Percentiles rank a stretch among this genome's conserved stretches.
These are phyloP conservation scores for Basipetospora chlamydospora DNA, from an alignment of 2,329 filamentous ascomycete genomes.

Conservation along the genomic window DNA sequence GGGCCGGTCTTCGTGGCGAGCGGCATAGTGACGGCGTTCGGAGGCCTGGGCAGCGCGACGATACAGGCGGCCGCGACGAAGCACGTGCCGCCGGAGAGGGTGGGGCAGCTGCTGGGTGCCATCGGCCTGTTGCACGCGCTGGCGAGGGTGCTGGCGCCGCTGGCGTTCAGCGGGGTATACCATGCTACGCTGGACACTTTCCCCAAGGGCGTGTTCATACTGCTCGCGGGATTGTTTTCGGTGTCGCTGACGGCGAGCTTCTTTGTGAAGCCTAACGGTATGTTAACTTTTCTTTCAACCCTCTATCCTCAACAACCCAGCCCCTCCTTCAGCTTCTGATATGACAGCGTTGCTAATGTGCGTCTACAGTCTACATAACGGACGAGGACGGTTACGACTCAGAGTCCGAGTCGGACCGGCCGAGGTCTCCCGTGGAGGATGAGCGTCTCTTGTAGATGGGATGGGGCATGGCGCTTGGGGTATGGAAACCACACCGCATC, in stretches of 20 bases:
- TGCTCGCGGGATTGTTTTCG: constrained; percentile 52
- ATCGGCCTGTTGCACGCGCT: constrained; percentile 75
- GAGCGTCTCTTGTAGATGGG: too few species aligned
- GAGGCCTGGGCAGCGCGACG: constrained; percentile 74
- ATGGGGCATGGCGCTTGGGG: too few species aligned
- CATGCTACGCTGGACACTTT: constrained; percentile 63
- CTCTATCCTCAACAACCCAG: too few species aligned
- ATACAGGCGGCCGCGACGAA: constrained; percentile 78
- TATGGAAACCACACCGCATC: too few species aligned
- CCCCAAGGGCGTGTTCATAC: constrained; percentile 71
- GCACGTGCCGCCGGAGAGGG: constrained; percentile 68
- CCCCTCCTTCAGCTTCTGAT: too few species aligned
- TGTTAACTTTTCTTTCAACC: too few species aligned
- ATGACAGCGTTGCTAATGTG: too few species aligned
- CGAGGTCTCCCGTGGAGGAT: too few species aligned
- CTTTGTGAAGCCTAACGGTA: constrained; percentile 61
- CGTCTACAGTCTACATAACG: too few species aligned
- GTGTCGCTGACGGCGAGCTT: constrained; percentile 52
- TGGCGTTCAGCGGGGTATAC: constrained; percentile 78
- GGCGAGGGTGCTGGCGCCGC: constrained; percentile 62
- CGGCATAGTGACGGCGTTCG: constrained; percentile 60
- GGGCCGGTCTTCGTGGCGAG: constrained; percentile 53
- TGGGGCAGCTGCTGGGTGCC: constrained; percentile 80
- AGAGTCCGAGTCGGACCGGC: too few species aligned
- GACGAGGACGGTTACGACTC: too few species aligned